Conservation (phyloP, 441 rosid genomes). For the Erysimum cheiri region DNA sequence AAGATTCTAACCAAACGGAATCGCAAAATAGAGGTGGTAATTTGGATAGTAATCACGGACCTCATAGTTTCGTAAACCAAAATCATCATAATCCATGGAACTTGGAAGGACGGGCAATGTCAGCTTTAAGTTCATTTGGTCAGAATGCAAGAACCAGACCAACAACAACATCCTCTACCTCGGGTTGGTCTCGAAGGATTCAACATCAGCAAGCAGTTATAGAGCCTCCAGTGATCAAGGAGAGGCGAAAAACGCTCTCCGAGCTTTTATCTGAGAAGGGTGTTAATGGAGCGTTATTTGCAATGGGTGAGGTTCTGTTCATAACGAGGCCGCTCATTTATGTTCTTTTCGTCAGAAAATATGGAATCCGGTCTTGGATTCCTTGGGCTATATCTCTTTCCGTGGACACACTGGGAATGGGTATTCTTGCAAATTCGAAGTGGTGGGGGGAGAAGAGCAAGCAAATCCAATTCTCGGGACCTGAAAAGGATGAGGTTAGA, state of each 20-base stretch:
- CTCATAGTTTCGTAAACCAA: conserved; percentile 40
- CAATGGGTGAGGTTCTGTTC: conserved; percentile 74
- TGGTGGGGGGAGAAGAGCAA: conserved; percentile 49
- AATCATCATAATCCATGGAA: conserved; percentile 57
- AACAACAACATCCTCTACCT: conserved; percentile 44
- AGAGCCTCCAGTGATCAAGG: conserved; percentile 52
- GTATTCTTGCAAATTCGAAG: conserved; percentile 52
- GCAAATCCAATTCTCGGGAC: conserved; percentile 51
- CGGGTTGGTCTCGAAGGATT: conserved; percentile 62
- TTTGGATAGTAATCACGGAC: conserved; percentile 44
- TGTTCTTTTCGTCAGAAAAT: conserved; percentile 78
- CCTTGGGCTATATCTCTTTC: conserved; percentile 89
- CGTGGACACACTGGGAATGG: conserved; percentile 64
- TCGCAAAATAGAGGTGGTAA: conserved; percentile 45
- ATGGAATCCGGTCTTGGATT: conserved; percentile 82
- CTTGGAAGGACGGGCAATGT: conserved; percentile 79
- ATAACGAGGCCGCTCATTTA: conserved; percentile 86
- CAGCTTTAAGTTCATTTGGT: conserved; percentile 81
- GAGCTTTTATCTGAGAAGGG: conserved; percentile 74
- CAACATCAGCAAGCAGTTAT: conserved; percentile 70
- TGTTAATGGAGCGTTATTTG: conserved; percentile 61
- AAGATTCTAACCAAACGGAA: conserved; percentile 46
- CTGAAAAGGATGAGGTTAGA: conserved; percentile 82
- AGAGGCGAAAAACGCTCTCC: conserved; percentile 52
- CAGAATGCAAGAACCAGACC: conserved; percentile 68